Evolutionary conservation across 768 basidiomycete species (phyloP), one percentile per base, ranked within the genome.

Genomic region (Lactarius sp.): DNA sequence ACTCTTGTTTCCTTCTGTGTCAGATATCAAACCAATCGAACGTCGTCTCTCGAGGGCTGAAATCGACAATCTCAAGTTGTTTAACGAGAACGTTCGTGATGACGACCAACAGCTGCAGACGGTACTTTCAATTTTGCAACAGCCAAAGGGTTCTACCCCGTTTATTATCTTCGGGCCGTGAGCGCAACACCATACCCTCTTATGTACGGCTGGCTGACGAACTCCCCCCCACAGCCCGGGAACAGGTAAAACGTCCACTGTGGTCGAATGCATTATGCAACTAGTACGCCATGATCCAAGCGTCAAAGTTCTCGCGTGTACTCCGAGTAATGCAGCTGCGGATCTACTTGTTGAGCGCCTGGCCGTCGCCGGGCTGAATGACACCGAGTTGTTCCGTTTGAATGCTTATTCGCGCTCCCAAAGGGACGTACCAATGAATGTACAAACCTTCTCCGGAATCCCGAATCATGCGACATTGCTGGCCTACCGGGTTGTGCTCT

Each of bases 121-220:
- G 0, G 81, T 86, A 0, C 68, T 71, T 5, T 76, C 81, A 0
- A 82, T 86, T 50, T 69, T 79, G 4, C 65, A 73, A 39, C 77
- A 75, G 39, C 71, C 75, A 14, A 73, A 76, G 0, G 84, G 85
- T 0, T 76, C 79, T 6, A 69, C 76, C 1, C 85, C 85, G 0
- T 86, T 87, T 66, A 72, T 84, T 14, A 74, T 87, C 16, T 86
- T 84, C 70, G 85, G 85, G 20, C 85, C 85, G 83, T 85, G 70
- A 71, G 85, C 74, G 1, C 1, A 33, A 13, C 39, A 51, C 14
- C 6, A 27, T 37, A 31, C 7, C 42, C 12, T 14, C 22, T 47
- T 18, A 10, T 34, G 18, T 34, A 16, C 9, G 14, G 16, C 44
- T 22, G n/a, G 18, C 20, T 64, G 55, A 39, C 16, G 7, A 18